A percentile compares a stretch with the other conserved stretches of the same genome.
phyloP scores from a whole-genome alignment of 2,329 filamentous ascomycete genomes.

The Plenodomus biglobosus region DNA sequence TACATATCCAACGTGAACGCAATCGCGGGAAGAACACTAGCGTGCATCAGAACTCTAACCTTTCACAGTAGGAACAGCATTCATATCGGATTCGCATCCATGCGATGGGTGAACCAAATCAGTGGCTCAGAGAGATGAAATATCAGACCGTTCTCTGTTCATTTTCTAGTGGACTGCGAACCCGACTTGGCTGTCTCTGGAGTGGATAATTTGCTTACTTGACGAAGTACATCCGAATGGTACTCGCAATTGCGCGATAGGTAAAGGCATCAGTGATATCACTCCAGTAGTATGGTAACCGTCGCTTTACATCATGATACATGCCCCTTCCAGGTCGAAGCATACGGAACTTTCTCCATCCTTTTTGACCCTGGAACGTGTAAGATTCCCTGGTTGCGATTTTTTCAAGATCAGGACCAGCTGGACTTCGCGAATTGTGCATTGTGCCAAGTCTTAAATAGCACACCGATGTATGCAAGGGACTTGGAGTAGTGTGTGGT shows the following conservation, averaged over 20 bases:
- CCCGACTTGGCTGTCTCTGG: background rate
- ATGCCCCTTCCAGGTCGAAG: constrained; percentile 55
- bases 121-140: too few relatives aligned
- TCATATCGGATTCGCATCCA: too few relatives aligned
- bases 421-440: background rate
- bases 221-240: constrained; percentile 62
- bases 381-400: constrained; percentile 23
- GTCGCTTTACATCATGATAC: constrained; percentile 56
- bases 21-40: constrained; percentile 57
- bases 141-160: too few relatives aligned
- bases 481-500: background rate
- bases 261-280: constrained; percentile 59
- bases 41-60: background rate
- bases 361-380: constrained; percentile 41
- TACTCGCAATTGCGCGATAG: constrained; percentile 58
- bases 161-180: background rate
- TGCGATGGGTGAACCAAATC: too few relatives aligned
- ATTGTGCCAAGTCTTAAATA: background rate
- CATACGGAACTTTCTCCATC: constrained; percentile 48
- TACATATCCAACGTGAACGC: constrained; percentile 63
- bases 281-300: constrained; percentile 59
- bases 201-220: constrained; percentile 40
- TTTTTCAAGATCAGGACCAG: background rate
- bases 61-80: too few relatives aligned
- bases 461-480: background rate